Conservation (phyloP, 2,329 filamentous ascomycete genomes). For the Torrubiella hemipterigena region DNA sequence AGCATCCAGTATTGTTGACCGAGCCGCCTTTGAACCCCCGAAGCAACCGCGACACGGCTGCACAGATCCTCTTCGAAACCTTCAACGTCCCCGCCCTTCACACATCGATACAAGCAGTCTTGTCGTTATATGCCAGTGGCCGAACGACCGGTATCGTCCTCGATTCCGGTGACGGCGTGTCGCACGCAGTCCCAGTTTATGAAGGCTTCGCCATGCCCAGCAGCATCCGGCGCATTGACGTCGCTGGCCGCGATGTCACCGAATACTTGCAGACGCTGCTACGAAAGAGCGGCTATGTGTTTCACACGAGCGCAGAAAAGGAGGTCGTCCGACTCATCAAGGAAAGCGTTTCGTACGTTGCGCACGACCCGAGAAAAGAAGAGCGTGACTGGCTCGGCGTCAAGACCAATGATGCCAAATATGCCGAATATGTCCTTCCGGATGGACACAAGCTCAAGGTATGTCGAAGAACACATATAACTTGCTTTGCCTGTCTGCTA, state of each 20-base stretch:
- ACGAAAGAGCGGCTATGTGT: conserved; percentile 84
- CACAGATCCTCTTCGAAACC: conserved; percentile 96
- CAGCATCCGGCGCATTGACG: conserved; percentile 90
- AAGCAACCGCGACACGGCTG: conserved; percentile 89
- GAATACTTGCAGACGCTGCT: conserved; percentile 87
- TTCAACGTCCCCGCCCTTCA: conserved; percentile 97
- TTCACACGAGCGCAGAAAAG: conserved; percentile 97
- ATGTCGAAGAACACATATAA: too few relatives aligned
- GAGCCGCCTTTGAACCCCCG: conserved; percentile 93
- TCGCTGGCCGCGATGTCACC: conserved; percentile 90
- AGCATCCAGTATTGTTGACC: conserved; percentile 92
- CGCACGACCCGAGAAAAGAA: conserved; percentile 79
- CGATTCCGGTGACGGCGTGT: conserved; percentile 91
- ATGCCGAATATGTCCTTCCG: conserved; percentile 77
- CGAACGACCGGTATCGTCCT: conserved; percentile 93
- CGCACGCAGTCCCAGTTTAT: conserved; percentile 93
- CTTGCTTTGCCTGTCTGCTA: conserved; percentile 6
- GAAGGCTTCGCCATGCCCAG: conserved; percentile 96
- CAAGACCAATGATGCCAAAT: conserved; percentile 66
- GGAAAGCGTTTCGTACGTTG: conserved; percentile 86
- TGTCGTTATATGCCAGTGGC: conserved; percentile 91
- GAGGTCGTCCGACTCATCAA: conserved; percentile 98
- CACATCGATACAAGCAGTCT: conserved; percentile 91
- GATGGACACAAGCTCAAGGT: conserved; percentile 92
- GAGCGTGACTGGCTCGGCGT: conserved; percentile 89